A percentile compares a stretch with the other conserved stretches of the same genome.
phyloP scores from a whole-genome alignment of 2,329 filamentous ascomycete genomes.

The Orbilia blumenaviensis region DNA sequence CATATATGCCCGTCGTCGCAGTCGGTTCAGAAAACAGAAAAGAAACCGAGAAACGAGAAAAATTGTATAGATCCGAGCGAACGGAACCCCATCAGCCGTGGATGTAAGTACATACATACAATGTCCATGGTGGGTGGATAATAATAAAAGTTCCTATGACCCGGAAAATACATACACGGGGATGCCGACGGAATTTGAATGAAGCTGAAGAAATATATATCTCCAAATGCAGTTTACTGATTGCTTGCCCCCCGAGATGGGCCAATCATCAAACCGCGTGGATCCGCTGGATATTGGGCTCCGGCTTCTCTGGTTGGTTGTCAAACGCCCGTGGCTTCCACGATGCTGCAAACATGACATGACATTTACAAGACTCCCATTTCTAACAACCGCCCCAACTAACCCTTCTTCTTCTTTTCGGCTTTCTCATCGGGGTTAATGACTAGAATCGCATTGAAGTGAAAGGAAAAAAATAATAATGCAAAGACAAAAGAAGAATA shows the following conservation, averaged over 20 bases:
- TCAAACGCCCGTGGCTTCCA: not conserved
- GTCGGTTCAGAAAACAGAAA: not conserved
- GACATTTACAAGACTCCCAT: constrained; percentile 8
- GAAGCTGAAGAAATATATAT: not conserved
- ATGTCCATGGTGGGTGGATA: not conserved
- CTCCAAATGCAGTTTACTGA: not conserved
- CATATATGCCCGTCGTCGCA: not conserved
- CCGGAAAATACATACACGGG: not conserved
- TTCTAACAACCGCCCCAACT: not conserved
- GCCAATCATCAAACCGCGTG: not conserved
- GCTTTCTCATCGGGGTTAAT: not conserved
- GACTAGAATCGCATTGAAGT: not conserved
- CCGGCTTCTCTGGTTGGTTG: constrained; percentile 11
- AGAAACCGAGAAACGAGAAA: not conserved
- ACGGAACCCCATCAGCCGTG: not conserved
- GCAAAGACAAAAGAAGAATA: not conserved
- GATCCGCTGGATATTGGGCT: constrained; percentile 9
- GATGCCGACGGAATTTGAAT: not conserved
- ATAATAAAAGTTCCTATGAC: not conserved
- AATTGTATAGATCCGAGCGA: not conserved
- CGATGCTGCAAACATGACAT: constrained; percentile 38
- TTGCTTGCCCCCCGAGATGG: not conserved
- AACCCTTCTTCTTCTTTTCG: not conserved
- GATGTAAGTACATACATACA: too few relatives aligned
- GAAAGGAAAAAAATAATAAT: too few relatives aligned